phyloP scores from a whole-genome alignment of 768 basidiomycete species.

The Leccinum longicurvipes region DNA sequence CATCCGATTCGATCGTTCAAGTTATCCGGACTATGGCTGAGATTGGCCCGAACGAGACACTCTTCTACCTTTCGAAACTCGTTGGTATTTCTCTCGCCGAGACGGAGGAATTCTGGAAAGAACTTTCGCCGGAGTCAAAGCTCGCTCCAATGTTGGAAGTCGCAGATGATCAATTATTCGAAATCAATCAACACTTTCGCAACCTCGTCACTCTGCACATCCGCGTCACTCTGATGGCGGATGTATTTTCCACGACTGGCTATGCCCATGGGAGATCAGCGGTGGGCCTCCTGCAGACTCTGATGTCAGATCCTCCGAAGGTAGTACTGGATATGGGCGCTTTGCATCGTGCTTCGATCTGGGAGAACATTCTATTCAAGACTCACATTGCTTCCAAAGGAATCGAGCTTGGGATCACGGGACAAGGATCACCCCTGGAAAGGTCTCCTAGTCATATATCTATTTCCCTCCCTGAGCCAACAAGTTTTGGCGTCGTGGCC shows the following conservation, averaged over 20 bases:
- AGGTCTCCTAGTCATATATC: slow-evolving; percentile 45
- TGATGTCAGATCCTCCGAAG: slow-evolving; percentile 62
- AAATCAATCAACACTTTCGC: slow-evolving; percentile 65
- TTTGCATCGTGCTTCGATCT: slow-evolving; percentile 77
- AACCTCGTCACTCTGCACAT: slow-evolving; percentile 72
- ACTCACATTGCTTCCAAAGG: slow-evolving; percentile 52
- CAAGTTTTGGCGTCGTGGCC: slow-evolving; percentile 30
- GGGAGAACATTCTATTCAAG: slow-evolving; percentile 84
- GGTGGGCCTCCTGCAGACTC: slow-evolving; percentile 66
- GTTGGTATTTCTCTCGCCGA: slow-evolving; percentile 67
- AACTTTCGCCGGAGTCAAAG: slow-evolving; percentile 52
- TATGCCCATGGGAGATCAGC: slow-evolving; percentile 79
- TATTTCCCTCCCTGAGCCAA: slow-evolving; percentile 39
- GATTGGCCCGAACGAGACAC: slow-evolving; percentile 72
- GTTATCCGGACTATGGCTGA: slow-evolving; percentile 89
- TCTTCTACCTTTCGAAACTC: slow-evolving; percentile 64
- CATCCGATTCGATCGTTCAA: slow-evolving; percentile 84
- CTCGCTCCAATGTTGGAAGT: slow-evolving; percentile 60
- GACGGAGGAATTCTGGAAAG: slow-evolving; percentile 70
- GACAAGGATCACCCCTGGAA: slow-evolving; percentile 44
- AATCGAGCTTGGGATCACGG: slow-evolving; percentile 46
- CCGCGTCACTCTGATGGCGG: slow-evolving; percentile 78
- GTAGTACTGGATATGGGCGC: slow-evolving; percentile 71
- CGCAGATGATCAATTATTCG: slow-evolving; percentile 44
- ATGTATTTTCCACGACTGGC: slow-evolving; percentile 80